phyloP scores from a whole-genome alignment of 768 basidiomycete species.

The Mycena rosella region DNA sequence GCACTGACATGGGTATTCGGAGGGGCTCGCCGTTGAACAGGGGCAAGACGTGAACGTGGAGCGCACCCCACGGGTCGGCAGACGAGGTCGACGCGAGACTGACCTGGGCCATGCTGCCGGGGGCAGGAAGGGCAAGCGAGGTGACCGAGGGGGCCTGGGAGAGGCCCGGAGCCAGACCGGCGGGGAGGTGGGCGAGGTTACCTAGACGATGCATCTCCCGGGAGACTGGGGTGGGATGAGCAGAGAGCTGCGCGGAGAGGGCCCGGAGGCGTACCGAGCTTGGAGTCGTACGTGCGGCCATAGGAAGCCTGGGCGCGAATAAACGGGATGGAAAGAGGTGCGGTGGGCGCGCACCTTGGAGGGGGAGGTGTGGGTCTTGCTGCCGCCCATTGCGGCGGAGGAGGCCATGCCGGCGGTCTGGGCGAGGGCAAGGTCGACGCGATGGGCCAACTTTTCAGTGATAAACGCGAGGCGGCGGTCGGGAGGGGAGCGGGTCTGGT shows the following conservation, averaged over 20 bases:
- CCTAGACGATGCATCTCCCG: constrained; percentile 90
- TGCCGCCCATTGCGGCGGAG: constrained; percentile 46
- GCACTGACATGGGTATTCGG: constrained; percentile 80
- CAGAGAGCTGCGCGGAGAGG: neutral
- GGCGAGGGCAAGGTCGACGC: constrained; percentile 38
- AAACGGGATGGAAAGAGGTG: neutral
- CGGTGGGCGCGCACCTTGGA: constrained; percentile 55
- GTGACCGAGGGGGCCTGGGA: constrained; percentile 65
- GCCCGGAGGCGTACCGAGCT: constrained; percentile 53
- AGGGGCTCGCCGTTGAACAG: constrained; percentile 93
- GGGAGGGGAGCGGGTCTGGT: constrained; percentile 4
- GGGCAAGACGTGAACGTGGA: constrained; percentile 91
- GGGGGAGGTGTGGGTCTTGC: constrained; percentile 63
- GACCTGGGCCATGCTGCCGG: constrained; percentile 54
- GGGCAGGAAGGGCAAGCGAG: constrained; percentile 56
- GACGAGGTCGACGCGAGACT: constrained; percentile 57
- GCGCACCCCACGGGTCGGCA: constrained; percentile 83
- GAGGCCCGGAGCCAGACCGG: constrained; percentile 65
- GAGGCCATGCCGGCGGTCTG: constrained; percentile 47
- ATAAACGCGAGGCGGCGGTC: constrained; percentile 45
- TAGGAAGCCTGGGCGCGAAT: constrained; percentile 60
- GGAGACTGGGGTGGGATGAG: constrained; percentile 57
- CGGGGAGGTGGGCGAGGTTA: constrained; percentile 65
- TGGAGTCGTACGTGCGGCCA: constrained; percentile 82
- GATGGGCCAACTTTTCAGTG: constrained; percentile 54